Base-by-base conservation (phyloP, 257 asterid species). In the Solanum corneliomulleri region DNA sequence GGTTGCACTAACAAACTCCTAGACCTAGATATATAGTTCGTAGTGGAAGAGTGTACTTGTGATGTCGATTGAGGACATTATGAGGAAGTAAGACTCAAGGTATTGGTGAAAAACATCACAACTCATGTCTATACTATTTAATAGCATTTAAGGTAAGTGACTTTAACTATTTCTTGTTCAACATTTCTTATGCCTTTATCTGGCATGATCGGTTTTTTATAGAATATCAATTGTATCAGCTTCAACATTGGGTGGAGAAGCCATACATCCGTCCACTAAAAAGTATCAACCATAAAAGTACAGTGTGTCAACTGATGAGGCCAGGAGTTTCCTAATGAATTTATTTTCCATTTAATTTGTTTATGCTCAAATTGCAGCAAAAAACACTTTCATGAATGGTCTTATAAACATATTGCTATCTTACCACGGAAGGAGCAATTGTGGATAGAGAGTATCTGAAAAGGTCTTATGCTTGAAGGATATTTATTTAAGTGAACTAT, bases 301-400 rank as follows among this genome's bases (percentile, higher is more conserved):
- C 9, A 42, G 15, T 7, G 23, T 45, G 27, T 15, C 35, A 13
- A 68, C 14, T 66, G 70, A 35, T 74, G 33, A 45, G 71, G 21
- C 60, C 64, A 31, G 9, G 62, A 42, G 44, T n/a, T 25, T 81
- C 35, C 64, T 85, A 56, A 76, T 64, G 74, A 80, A 35, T 84
- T 71, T 78, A 47, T 41, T 47, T 29, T 76, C 85, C 70, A 88
- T 85, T 74, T 69, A 18, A 35, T 69, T 14, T 42, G 81, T 69
- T 85, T 64, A 69, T 85, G 41, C 89, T 85, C 91, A 95, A 98
- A 98, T 97, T 90, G 94, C 98, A 88, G 98, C 98, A 45, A 97
- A 95, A 92, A 94, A 94, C 91, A 94, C 98, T 85, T 98, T 97
- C 82, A 97, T 97, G 98, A 98, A 98, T 89, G 98, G 98, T 47